Evolutionary conservation across 352 stramenopile species (phyloP).

Genomic region (Phytophthora pistaciae): DNA sequence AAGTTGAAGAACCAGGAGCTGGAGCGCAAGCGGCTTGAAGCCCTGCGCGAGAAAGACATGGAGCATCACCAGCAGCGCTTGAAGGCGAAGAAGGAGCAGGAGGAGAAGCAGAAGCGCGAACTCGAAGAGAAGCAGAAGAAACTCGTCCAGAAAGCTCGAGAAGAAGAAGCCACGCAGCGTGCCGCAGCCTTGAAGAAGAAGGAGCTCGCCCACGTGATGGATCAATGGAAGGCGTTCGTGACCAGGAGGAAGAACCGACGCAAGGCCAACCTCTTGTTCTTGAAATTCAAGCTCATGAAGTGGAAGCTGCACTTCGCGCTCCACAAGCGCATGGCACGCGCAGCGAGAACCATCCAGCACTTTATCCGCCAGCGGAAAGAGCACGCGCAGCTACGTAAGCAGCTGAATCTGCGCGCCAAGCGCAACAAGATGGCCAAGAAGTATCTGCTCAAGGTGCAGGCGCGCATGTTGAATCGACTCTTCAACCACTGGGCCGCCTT

Average conservation of each 20-base stretch:
- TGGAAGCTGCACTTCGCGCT: conserved; percentile 56
- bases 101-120: conserved; percentile 46
- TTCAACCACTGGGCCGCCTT: conserved; percentile 69
- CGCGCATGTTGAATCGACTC: conserved; percentile 47
- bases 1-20: conserved; percentile 59
- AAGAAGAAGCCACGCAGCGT: conserved; percentile 59
- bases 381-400: conserved; percentile 36
- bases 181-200: conserved; percentile 35
- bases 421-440: conserved; percentile 57
- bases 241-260: conserved; percentile 44
- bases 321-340: conserved; percentile 34
- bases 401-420: conserved; percentile 57
- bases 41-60: conserved; percentile 62
- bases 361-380: conserved; percentile 33
- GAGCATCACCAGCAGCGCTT: conserved; percentile 68
- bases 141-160: conserved; percentile 54
- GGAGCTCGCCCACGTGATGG: conserved; percentile 31
- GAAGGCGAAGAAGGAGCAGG: conserved; percentile 57
- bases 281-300: conserved; percentile 68
- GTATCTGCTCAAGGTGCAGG: conserved; percentile 67
- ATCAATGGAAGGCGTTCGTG: conserved; percentile 51
- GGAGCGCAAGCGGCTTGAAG: conserved; percentile 65
- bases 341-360: conserved; percentile 51
- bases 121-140: conserved; percentile 56
- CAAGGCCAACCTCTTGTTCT: conserved; percentile 65